These are phyloP conservation scores for Boletus fagicola DNA, from an alignment of 768 basidiomycete genomes.

Conservation along the genomic window DNA sequence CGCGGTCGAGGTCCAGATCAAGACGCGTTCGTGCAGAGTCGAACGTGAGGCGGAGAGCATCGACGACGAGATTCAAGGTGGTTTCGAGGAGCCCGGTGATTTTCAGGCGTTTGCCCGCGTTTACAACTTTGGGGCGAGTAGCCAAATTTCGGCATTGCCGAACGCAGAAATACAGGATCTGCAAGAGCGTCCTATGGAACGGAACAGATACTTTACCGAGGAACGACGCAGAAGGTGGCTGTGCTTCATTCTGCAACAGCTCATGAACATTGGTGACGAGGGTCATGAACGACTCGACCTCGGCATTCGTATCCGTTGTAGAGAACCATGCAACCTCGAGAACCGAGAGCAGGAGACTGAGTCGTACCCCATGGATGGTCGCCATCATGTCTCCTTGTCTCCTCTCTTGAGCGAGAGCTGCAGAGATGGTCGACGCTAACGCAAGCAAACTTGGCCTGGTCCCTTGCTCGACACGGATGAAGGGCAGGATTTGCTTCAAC, in stretches of 20 bases:
- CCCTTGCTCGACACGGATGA: slow-evolving; percentile 57
- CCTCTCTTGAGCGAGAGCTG: slow-evolving; percentile 61
- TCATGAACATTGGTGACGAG: slow-evolving; percentile 59
- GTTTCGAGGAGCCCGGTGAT: slow-evolving; percentile 62
- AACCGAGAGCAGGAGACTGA: slow-evolving; percentile 70
- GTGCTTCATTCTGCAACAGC: slow-evolving; percentile 71
- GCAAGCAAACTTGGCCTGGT: slow-evolving; percentile 56
- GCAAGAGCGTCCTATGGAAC: slow-evolving; percentile 79
- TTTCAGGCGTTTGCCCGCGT: slow-evolving; percentile 59
- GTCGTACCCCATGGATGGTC: slow-evolving; percentile 70
- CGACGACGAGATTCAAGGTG: slow-evolving; percentile 62
- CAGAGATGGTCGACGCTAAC: slow-evolving; percentile 63
- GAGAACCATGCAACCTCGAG: slow-evolving; percentile 83
- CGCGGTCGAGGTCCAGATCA: slow-evolving; percentile 68
- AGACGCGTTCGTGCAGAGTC: slow-evolving; percentile 55
- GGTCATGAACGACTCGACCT: slow-evolving; percentile 58
- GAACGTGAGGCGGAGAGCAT: slow-evolving; percentile 64
- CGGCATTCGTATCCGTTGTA: slow-evolving; percentile 49
- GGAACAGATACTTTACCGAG: slow-evolving; percentile 59
- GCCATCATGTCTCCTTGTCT: slow-evolving; percentile 84
- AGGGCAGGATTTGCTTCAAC: slow-evolving; percentile 60
- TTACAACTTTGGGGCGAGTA: slow-evolving; percentile 48
- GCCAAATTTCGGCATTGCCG: slow-evolving; percentile 57
- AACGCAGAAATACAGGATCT: slow-evolving; percentile 76
- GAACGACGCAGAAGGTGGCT: slow-evolving; percentile 72